Evolutionary conservation across 257 asterid species (phyloP).

Genomic region (Thymus mandschuricus): DNA sequence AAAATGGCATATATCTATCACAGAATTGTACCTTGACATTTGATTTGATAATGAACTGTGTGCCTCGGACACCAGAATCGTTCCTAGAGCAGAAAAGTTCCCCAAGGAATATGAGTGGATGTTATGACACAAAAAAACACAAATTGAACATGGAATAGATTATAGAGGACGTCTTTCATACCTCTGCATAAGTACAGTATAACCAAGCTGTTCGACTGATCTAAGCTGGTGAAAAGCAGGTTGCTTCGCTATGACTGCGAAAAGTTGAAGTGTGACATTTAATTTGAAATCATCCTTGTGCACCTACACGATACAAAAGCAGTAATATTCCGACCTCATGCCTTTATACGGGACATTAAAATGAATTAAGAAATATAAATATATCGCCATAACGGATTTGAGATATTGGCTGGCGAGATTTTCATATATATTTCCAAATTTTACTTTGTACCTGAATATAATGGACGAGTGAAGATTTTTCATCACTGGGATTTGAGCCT

Average conservation of each 20-base stretch:
- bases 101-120: not conserved
- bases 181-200: conserved; percentile 92
- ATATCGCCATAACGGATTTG: not conserved
- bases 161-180: conserved; percentile 24
- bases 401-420: conserved; percentile 1
- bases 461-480: conserved; percentile 88
- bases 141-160: not conserved
- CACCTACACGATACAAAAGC: conserved; percentile 53
- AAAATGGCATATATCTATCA: too few relatives aligned
- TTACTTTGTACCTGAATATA: conserved; percentile 78
- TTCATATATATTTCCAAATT: not conserved
- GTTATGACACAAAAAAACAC: conserved; percentile 17
- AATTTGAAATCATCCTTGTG: conserved; percentile 88
- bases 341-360: not conserved
- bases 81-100: conserved; percentile 53
- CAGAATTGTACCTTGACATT: conserved; percentile 79
- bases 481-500: conserved; percentile 93
- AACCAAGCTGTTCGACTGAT: conserved; percentile 99
- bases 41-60: conserved; percentile 92
- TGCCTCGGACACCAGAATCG: conserved; percentile 88
- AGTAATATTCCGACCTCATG: conserved; percentile 18
- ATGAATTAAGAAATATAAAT: conserved; percentile 1
- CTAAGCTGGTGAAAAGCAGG: conserved; percentile 99
- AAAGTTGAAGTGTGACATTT: conserved; percentile 86
- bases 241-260: conserved; percentile 88